A percentile compares a stretch with the other conserved stretches of the same genome.
phyloP scores from a whole-genome alignment of 2,329 filamentous ascomycete species.

The Raffaelea ambrosiae region DNA sequence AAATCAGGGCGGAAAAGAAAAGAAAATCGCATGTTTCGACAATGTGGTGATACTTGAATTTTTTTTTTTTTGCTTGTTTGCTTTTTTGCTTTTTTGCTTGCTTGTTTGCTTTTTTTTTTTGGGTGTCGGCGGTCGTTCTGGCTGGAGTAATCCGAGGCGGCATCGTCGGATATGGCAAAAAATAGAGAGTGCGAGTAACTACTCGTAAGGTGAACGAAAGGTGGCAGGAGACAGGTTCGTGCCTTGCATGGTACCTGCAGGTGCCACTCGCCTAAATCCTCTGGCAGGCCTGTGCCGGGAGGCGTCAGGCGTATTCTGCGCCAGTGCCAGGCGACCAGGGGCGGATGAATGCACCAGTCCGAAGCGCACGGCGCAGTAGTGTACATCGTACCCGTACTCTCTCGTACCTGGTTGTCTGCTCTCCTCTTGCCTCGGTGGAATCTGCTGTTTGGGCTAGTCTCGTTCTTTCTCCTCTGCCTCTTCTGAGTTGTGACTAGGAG shows the following conservation, averaged over 20 bases:
- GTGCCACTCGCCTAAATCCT: too few relatives aligned
- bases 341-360: too few relatives aligned
- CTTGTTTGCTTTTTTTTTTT: neutral
- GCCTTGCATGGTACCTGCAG: neutral
- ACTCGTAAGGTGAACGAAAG: neutral
- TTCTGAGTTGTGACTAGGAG: too few relatives aligned
- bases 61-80: neutral
- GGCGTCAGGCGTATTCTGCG: neutral
- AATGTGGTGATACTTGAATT: neutral
- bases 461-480: too few relatives aligned
- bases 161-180: neutral
- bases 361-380: too few relatives aligned
- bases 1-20: too few relatives aligned
- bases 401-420: too few relatives aligned
- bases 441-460: too few relatives aligned
- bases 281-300: too few relatives aligned
- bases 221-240: neutral
- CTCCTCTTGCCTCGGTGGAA: too few relatives aligned
- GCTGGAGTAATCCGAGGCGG: neutral
- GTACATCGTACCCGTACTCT: too few relatives aligned
- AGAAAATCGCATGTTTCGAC: too few relatives aligned
- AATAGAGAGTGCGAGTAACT: neutral
- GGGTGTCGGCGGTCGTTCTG: neutral
- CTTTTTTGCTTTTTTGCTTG: neutral
- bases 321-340: neutral